Base-by-base conservation (phyloP, 1,284 basidiomycete genomes). In the Ceratobasidium sp. region DNA sequence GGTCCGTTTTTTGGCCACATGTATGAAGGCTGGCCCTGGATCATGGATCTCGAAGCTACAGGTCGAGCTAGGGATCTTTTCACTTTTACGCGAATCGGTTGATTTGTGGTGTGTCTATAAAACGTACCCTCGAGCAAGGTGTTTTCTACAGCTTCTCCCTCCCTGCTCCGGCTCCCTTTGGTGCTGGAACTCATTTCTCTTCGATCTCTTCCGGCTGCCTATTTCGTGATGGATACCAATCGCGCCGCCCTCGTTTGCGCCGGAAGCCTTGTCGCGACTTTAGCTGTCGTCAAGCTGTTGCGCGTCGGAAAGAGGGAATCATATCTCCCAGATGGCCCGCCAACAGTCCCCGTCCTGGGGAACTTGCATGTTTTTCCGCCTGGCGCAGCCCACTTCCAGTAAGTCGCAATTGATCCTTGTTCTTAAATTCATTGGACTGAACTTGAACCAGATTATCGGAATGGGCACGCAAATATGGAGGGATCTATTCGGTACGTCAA, bases 281-380 rank as follows among this genome's bases (percentile, higher is more conserved):
- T 7, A 3, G 7, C 26, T 46, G 44, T 66, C 7, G 10, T 42
- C n/a, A 59, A 64, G 20, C 46, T 77, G 65, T 20, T 56, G 33
- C 59, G 64, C n/a, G 40, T 77, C 17, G 77, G 71, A 9, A 38
- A 67, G 50, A 76, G 84, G 69, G 81, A 82, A 26, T 57, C 74
- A 38, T 78, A 78, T 44, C 81, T 85, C n/a, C 84, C 84, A 26
- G 81, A 83, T 33, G 84, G 84, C 0, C 84, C 84, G 2, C 84
- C 84, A 1, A 85, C 84, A 2, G 33, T 80, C 2, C 83, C 83
- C 0, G 44, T 85, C 13, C 77, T 85, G 12, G 84, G 84, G 15
- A 85, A 85, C 76, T 40, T 84, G 5, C 79, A 81, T 46, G 64
- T 81, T 20, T 83, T 85, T 76, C 84, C 84, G 10, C 52, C 26